Evolutionary conservation across 768 basidiomycete genomes (phyloP).

Genomic region (Phlebiopsis flavidoalba): DNA sequence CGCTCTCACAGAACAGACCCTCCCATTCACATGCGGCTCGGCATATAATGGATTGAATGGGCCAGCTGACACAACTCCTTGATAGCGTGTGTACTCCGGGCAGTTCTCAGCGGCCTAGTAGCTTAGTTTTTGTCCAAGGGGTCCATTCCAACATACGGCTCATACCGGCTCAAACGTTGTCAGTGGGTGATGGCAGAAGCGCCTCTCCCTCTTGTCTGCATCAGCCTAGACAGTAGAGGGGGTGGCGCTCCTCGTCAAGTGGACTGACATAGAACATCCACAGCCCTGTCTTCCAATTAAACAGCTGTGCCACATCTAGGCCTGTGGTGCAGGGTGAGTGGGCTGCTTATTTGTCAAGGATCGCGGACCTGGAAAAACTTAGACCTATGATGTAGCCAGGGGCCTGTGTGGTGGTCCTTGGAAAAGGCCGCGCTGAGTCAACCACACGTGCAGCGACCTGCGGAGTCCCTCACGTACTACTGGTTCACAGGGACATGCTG

Average conservation of each 20-base stretch:
- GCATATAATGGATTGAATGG: background rate
- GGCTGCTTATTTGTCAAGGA: background rate
- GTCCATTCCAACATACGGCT: background rate
- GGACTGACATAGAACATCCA: background rate
- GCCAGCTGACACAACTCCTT: conserved; percentile 2
- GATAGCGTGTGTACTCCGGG: conserved; percentile 7
- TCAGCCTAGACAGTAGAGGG: background rate
- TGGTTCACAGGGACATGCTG: conserved; percentile 13
- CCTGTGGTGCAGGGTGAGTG: background rate
- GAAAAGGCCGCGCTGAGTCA: conserved; percentile 8
- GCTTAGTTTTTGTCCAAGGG: conserved; percentile 1
- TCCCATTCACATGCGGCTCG: background rate
- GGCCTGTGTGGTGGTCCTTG: background rate
- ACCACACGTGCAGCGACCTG: conserved; percentile 10
- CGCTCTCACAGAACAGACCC: background rate
- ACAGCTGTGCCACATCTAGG: background rate
- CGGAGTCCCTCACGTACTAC: background rate
- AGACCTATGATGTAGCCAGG: conserved; percentile 3
- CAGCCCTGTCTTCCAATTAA: background rate
- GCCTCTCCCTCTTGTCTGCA: background rate
- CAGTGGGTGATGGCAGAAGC: background rate
- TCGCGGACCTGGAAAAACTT: conserved; percentile 14
- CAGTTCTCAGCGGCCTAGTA: background rate
- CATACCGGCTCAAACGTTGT: conserved; percentile 1
- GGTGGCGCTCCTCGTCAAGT: background rate